These are phyloP conservation scores for Penicillium longicatenatum DNA, from an alignment of 495 filamentous ascomycete genomes.

Conservation along the genomic window DNA sequence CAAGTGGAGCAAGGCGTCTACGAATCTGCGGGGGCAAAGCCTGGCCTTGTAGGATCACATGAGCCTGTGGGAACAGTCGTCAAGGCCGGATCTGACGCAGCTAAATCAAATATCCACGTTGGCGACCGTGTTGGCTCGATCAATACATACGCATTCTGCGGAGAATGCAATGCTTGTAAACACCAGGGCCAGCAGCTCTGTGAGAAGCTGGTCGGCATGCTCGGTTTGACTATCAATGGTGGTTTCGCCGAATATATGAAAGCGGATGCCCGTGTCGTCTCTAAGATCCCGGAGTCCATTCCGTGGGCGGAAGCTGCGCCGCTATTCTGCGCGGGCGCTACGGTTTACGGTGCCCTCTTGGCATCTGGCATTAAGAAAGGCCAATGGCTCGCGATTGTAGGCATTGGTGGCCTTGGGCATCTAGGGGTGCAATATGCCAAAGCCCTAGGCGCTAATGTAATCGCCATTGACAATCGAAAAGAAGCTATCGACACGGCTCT, in stretches of 20 bases:
- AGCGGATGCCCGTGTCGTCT: slow-evolving; percentile 13
- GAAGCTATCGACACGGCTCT: slow-evolving; percentile 10
- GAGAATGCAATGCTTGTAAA: slow-evolving; percentile 5
- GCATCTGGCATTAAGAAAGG: slow-evolving; percentile 4
- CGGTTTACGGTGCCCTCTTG: slow-evolving; percentile 14
- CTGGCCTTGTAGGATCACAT: slow-evolving; percentile 11
- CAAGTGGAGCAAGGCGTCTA: slow-evolving; percentile 16
- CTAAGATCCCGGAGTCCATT: slow-evolving; percentile 11
- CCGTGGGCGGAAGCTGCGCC: slow-evolving; percentile 12
- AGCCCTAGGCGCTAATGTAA: slow-evolving; percentile 5
- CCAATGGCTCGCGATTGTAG: slow-evolving; percentile 10
- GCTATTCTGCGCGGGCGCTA: slow-evolving; percentile 15
- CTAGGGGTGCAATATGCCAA: slow-evolving; percentile 17
- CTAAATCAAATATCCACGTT: slow-evolving; percentile 10
- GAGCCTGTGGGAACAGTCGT: slow-evolving; percentile 14
- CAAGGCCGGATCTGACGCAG: slow-evolving; percentile 8
- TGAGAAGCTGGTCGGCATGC: slow-evolving; percentile 13
- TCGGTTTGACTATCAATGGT: slow-evolving; percentile 15
- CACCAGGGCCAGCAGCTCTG: slow-evolving; percentile 11
- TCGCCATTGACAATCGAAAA: slow-evolving; percentile 14
- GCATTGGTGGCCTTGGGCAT: slow-evolving; percentile 16
- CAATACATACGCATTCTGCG: slow-evolving; percentile 14
- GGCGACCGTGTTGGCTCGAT: slow-evolving; percentile 15
- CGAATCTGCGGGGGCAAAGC: slow-evolving; percentile 13
- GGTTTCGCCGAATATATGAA: slow-evolving; percentile 16